A percentile compares a stretch with the other conserved stretches of the same genome.
Conservation (phyloP, 148 eudicot species). For the Arbutus unedo region DNA sequence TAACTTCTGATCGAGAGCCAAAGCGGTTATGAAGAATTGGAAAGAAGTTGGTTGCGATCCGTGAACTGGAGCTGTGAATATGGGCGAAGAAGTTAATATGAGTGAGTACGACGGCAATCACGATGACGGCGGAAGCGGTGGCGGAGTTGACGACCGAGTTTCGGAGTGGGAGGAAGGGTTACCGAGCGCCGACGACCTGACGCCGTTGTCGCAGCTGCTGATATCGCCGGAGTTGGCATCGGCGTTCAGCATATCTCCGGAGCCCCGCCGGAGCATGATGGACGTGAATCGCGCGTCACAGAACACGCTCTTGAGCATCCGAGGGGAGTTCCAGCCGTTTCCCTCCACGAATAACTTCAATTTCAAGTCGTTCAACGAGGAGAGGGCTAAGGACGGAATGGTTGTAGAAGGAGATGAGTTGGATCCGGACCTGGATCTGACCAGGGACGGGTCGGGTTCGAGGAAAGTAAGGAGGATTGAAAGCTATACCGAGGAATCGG, state of each 20-base stretch:
- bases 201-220: constrained; percentile 47
- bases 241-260: constrained; percentile 54
- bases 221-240: constrained; percentile 53
- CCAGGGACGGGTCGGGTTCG: constrained; percentile 29
- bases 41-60: neutral
- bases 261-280: constrained; percentile 31
- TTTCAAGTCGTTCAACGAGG: constrained; percentile 26
- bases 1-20: constrained; percentile 1
- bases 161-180: constrained; percentile 56
- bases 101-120: constrained; percentile 19
- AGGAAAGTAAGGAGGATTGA: constrained; percentile 34
- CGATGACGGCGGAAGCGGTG: constrained; percentile 17
- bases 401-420: constrained; percentile 27
- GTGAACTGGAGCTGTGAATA: constrained; percentile 10
- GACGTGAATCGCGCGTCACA: constrained; percentile 59
- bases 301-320: constrained; percentile 36
- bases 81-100: constrained; percentile 39
- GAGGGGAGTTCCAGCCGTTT: constrained; percentile 18
- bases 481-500: constrained; percentile 20
- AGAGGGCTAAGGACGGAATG: neutral
- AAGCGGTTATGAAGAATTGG: constrained; percentile 9
- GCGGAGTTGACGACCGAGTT: constrained; percentile 34
- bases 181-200: constrained; percentile 39
- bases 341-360: constrained; percentile 10
- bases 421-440: constrained; percentile 36